phyloP scores from a whole-genome alignment of 768 basidiomycete genomes.

The Hypsizygus marmoreus region DNA sequence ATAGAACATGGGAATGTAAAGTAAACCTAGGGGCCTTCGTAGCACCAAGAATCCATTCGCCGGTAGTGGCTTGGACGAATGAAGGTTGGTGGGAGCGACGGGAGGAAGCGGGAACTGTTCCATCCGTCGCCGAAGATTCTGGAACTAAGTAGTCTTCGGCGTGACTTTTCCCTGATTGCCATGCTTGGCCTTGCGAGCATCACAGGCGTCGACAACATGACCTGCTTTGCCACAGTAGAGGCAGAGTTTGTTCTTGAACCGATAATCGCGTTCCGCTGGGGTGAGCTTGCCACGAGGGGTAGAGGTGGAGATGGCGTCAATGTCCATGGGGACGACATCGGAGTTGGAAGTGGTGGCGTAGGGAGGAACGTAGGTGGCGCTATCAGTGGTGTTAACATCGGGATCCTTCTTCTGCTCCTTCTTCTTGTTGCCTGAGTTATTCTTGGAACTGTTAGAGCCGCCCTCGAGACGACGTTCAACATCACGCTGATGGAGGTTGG shows the following conservation, averaged over 20 bases:
- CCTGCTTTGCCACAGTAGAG: conserved; percentile 34
- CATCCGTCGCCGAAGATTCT: conserved; percentile 28
- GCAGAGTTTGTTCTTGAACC: conserved; percentile 29
- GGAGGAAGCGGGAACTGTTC: conserved; percentile 21
- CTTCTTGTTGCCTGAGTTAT: conserved; percentile 1
- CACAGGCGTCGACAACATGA: conserved; percentile 30
- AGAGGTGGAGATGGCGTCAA: conserved; percentile 23
- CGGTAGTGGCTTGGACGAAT: conserved; percentile 13
- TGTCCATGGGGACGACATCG: conserved; percentile 32
- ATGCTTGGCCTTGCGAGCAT: conserved; percentile 11
- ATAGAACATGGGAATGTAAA: conserved; percentile 15
- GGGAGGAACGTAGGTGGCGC: neutral
- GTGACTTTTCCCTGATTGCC: conserved; percentile 26
- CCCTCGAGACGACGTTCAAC: conserved; percentile 13
- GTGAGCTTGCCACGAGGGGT: conserved; percentile 27
- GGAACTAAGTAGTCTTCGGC: conserved; percentile 26
- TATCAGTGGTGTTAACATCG: conserved; percentile 3
- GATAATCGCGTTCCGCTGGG: conserved; percentile 24
- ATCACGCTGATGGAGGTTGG: conserved; percentile 20
- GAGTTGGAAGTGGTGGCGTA: conserved; percentile 8
- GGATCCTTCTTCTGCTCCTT: conserved; percentile 10
- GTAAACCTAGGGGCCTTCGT: conserved; percentile 21
- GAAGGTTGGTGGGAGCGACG: conserved; percentile 14
- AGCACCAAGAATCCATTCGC: conserved; percentile 18
- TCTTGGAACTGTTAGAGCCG: neutral